Evolutionary conservation across 2,329 filamentous ascomycete genomes (phyloP), one percentile per base, ranked within the genome.

Genomic region (Penicillium vulpinum): DNA sequence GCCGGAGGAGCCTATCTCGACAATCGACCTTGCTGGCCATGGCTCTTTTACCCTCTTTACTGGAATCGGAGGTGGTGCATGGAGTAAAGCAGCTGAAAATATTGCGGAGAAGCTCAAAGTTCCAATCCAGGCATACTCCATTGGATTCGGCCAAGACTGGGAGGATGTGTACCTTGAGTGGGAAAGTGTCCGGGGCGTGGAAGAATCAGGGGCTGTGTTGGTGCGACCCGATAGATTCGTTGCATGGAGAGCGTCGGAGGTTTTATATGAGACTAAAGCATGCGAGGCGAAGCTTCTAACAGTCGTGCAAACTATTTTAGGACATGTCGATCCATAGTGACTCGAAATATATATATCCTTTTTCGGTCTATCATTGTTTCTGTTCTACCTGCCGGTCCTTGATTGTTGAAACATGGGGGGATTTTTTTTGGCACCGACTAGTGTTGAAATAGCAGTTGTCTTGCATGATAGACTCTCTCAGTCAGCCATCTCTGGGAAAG

Each of bases 81-180:
- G 85, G 85, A 81, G 78, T 51, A 53, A 60, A 1, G 84, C 84
- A 1, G 83, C 81, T 0, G 54, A 57, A 4, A 65, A 63, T 3
- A 77, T 81, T 2, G 60, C 67, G 0, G 61, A 70, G 18, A 60
- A 69, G 8, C 63, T 83, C 0, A 78, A 76, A 0, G 67, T 87
- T 0, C 69, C 75, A 8, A 75, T 88, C 29, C 76, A 75, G 4
- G 75, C 72, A 0, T 79, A 82, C 57, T 77, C 75, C 3, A 83
- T 88, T 60, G 85, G 86, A 0, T 84, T 78, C 71, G 73, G 77
- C 15, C 80, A 83, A 59, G 83, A 88, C 56, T 88, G 78, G 60
- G 81, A 86, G 65, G 86, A 88, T 65, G 76, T 84, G 0, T 88
- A 87, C 67, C 80, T 80, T 58, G 83, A 86, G 54, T 88, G 85